Percentiles rank a stretch among this genome's conserved stretches.
These are phyloP conservation scores for Phylloporus rhodoxanthus DNA, from an alignment of 768 basidiomycete genomes.

Conservation along the genomic window DNA sequence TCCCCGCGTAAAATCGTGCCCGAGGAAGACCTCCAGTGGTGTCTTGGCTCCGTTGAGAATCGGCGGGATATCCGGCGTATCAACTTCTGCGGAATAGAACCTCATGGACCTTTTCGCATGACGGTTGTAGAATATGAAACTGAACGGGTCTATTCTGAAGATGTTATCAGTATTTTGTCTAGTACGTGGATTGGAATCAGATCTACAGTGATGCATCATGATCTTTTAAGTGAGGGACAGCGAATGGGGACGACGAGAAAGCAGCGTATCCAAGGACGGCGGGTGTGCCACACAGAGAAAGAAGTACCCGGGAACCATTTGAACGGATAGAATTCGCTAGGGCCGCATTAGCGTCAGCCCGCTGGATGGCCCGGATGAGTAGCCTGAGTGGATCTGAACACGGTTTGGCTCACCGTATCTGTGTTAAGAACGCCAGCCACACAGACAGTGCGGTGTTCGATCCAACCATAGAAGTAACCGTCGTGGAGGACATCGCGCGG, in stretches of 20 bases:
- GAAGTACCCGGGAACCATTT: conserved; percentile 16
- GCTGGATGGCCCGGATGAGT: conserved; percentile 6
- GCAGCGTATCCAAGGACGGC: conserved; percentile 28
- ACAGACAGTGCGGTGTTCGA: conserved; percentile 37
- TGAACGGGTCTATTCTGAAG: conserved; percentile 14
- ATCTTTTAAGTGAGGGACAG: conserved; percentile 31
- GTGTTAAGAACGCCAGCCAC: conserved; percentile 46
- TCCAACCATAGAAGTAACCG: conserved; percentile 60
- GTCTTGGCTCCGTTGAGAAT: conserved; percentile 13
- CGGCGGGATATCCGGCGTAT: conserved; percentile 23
- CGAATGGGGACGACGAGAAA: conserved; percentile 11
- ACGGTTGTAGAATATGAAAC: conserved; percentile 47
- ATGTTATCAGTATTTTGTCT: conserved; percentile 9
- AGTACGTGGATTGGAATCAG: background rate
- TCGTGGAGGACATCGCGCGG: conserved; percentile 42
- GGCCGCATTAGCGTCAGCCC: conserved; percentile 12
- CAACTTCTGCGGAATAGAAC: conserved; percentile 52
- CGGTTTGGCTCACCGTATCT: conserved; percentile 26
- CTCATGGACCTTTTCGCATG: conserved; percentile 52
- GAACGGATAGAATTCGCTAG: conserved; percentile 10
- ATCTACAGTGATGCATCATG: conserved; percentile 18
- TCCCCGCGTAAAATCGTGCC: conserved; percentile 36
- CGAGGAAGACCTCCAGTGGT: conserved; percentile 27
- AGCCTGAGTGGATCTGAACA: background rate
- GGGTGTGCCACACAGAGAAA: conserved; percentile 17